Conservation (phyloP, 1,284 basidiomycete genomes). For the Calocybe gambosa region DNA sequence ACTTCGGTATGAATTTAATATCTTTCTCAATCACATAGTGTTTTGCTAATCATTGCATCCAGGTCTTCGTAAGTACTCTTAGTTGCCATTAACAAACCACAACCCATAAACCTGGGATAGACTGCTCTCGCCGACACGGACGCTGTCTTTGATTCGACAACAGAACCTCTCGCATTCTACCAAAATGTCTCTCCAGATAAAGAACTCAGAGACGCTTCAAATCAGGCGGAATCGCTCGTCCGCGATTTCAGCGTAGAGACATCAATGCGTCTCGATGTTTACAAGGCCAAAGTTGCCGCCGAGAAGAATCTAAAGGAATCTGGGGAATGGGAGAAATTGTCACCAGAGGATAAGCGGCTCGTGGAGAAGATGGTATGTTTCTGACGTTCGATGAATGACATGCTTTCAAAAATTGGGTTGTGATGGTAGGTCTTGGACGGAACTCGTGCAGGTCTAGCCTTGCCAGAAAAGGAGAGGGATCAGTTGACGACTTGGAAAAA, state of each 20-base stretch:
- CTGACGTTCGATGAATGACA: not conserved
- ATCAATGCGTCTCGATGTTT: constrained; percentile 75
- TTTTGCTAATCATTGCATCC: constrained; percentile 7
- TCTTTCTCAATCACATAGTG: not conserved
- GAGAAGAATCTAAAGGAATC: constrained; percentile 58
- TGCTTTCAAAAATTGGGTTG: not conserved
- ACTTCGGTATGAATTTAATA: constrained; percentile 39
- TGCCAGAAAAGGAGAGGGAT: constrained; percentile 57
- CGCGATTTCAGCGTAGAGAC: constrained; percentile 65
- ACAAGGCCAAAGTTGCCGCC: constrained; percentile 62
- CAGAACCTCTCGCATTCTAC: constrained; percentile 67
- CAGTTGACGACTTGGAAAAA: constrained; percentile 57
- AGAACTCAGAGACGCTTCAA: constrained; percentile 69
- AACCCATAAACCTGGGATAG: constrained; percentile 21
- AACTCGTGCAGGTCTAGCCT: constrained; percentile 66
- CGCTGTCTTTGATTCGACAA: constrained; percentile 41
- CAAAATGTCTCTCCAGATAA: constrained; percentile 73
- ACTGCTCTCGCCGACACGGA: constrained; percentile 54
- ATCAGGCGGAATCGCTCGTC: constrained; percentile 60
- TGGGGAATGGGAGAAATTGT: constrained; percentile 51
- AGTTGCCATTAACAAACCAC: not conserved
- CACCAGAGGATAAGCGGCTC: constrained; percentile 62
- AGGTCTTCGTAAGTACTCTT: constrained; percentile 60
- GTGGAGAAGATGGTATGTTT: constrained; percentile 60
- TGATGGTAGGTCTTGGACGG: constrained; percentile 55